A percentile compares a stretch with the other conserved stretches of the same genome.
These are phyloP conservation scores for Aspergillus latus DNA, from an alignment of 2,329 filamentous ascomycete species.

Conservation along the genomic window DNA sequence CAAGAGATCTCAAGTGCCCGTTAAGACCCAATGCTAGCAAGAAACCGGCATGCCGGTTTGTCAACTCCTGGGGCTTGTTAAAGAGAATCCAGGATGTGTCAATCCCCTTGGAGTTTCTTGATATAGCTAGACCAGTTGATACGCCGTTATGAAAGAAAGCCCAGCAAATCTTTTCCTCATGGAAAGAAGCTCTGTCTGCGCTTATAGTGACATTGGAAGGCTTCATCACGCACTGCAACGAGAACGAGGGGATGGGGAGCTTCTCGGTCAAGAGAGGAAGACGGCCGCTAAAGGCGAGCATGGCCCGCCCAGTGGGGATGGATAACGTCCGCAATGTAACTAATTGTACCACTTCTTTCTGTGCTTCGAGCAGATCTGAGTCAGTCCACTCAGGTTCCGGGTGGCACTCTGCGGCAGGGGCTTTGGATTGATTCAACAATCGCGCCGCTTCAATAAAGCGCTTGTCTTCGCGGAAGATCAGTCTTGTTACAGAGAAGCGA, in stretches of 20 bases:
- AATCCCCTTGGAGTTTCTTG: conserved; percentile 84
- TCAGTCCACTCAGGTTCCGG: conserved; percentile 78
- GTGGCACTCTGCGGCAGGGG: conserved; percentile 74
- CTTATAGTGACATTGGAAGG: conserved; percentile 89
- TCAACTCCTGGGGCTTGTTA: conserved; percentile 91
- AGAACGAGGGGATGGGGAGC: conserved; percentile 86
- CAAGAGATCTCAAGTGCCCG: conserved; percentile 87
- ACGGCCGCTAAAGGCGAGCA: conserved; percentile 84
- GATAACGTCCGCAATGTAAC: conserved; percentile 85
- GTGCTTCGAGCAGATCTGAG: conserved; percentile 82
- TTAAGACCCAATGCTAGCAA: conserved; percentile 87
- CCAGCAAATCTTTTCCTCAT: conserved; percentile 97
- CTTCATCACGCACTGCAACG: conserved; percentile 85
- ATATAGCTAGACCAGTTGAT: conserved; percentile 88
- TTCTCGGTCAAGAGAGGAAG: conserved; percentile 90
- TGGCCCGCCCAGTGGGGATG: conserved; percentile 79
- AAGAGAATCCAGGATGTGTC: conserved; percentile 99
- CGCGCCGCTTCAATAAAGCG: conserved; percentile 82
- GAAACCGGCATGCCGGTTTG: conserved; percentile 94
- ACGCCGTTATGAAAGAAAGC: conserved; percentile 97
- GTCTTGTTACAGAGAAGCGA: conserved; percentile 74
- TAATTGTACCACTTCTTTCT: conserved; percentile 84
- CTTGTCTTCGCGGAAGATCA: conserved; percentile 89
- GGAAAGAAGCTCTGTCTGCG: conserved; percentile 83
- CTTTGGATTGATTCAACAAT: conserved; percentile 80